Conservation (phyloP, 83 land plant genomes). For the Picea abies region DNA sequence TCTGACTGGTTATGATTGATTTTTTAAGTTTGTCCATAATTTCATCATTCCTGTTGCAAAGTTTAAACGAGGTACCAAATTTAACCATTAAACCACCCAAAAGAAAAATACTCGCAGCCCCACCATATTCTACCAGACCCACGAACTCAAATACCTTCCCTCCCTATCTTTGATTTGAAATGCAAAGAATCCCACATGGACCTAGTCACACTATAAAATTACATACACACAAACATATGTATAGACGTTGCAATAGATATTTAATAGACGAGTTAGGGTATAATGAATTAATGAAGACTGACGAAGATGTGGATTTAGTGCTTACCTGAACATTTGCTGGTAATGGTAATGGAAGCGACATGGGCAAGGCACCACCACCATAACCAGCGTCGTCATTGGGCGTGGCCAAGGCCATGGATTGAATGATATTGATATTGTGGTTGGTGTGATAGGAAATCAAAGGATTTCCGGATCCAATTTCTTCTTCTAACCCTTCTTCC, state of each 20-base stretch:
- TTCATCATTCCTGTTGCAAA: neutral
- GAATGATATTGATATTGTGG: neutral
- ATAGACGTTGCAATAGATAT: conserved; percentile 4
- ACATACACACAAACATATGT: neutral
- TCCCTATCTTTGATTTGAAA: neutral
- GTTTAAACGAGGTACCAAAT: neutral
- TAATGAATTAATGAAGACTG: neutral
- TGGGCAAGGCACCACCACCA: neutral
- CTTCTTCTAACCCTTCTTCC: neutral
- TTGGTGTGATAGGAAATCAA: neutral
- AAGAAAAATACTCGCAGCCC: neutral
- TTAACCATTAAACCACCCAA: neutral
- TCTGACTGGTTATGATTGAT: neutral
- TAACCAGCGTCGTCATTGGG: neutral
- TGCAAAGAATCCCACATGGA: neutral
- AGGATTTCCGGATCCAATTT: neutral
- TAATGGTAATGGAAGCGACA: neutral
- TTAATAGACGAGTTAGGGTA: neutral
- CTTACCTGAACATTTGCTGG: conserved; percentile 9
- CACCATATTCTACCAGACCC: conserved; percentile 6
- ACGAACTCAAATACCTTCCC: neutral
- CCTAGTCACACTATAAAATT: neutral
- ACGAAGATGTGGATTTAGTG: neutral
- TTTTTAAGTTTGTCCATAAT: neutral
- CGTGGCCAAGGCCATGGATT: neutral